A percentile compares a stretch with the other conserved stretches of the same genome.
These are phyloP conservation scores for Acer yangbiense DNA, from an alignment of 345 rosid species.

Conservation along the genomic window DNA sequence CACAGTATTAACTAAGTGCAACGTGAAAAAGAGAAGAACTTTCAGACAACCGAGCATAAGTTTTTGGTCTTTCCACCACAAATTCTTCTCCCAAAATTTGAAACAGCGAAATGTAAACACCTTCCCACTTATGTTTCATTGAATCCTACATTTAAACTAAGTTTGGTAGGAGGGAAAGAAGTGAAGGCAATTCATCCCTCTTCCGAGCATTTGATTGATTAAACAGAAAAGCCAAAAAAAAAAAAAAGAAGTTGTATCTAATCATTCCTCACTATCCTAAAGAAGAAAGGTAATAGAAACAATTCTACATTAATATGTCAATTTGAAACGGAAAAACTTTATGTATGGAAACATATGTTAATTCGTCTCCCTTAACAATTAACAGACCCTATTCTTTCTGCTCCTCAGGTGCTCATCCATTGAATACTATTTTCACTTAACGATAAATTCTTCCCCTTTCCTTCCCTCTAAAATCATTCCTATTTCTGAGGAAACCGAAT, in stretches of 20 bases:
- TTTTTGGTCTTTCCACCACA: neutral
- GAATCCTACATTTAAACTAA: neutral
- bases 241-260: neutral
- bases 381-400: neutral
- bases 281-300: neutral
- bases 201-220: neutral
- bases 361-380: neutral
- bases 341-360: neutral
- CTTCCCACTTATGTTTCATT: neutral
- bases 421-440: neutral
- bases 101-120: neutral
- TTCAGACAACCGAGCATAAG: no score
- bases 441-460: neutral
- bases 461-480: neutral
- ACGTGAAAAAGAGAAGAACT: neutral
- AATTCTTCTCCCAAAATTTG: neutral
- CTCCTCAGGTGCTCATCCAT: neutral
- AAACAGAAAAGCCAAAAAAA: neutral
- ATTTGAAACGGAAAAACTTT: neutral
- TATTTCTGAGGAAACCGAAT: neutral
- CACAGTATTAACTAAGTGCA: neutral
- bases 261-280: neutral
- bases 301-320: neutral
- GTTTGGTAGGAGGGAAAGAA: neutral
- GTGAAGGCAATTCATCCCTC: neutral